These are phyloP conservation scores for Periglandula ipomoeae DNA, from an alignment of 2,329 filamentous ascomycete genomes.

Conservation along the genomic window DNA sequence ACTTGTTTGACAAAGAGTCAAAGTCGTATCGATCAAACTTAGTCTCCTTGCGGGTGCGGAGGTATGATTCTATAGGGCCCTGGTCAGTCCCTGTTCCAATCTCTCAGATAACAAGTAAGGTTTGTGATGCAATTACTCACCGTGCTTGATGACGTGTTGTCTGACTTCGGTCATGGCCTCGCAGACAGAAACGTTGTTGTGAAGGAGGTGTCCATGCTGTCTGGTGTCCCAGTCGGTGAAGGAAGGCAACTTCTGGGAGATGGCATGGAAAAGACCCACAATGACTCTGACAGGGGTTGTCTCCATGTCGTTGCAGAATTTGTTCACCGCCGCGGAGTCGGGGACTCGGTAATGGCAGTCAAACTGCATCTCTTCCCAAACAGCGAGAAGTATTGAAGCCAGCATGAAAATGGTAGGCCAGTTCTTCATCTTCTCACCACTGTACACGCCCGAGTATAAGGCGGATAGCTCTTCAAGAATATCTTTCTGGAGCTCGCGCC, in stretches of 20 bases:
- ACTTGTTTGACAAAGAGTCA: conserved; percentile 94
- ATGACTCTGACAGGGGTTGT: conserved; percentile 92
- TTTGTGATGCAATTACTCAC: conserved; percentile 51
- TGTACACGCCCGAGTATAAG: conserved; percentile 96
- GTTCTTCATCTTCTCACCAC: conserved; percentile 93
- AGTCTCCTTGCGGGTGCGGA: conserved; percentile 67
- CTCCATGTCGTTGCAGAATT: conserved; percentile 97
- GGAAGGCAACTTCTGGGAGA: conserved; percentile 88
- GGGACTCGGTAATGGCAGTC: conserved; percentile 94
- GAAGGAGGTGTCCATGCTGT: conserved; percentile 82
- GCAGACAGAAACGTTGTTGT: conserved; percentile 86
- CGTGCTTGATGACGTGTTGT: conserved; percentile 85
- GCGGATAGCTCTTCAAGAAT: conserved; percentile 87
- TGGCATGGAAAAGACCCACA: conserved; percentile 92
- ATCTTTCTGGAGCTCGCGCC: conserved; percentile 94
- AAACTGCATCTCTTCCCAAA: conserved; percentile 99
- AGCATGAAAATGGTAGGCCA: conserved; percentile 99
- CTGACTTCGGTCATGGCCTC: conserved; percentile 95
- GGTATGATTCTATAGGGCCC: conserved; percentile 63
- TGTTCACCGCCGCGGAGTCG: conserved; percentile 74
- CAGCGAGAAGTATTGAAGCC: conserved; percentile 81
- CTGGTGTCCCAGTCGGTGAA: conserved; percentile 91
- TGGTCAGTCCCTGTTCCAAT: conserved; percentile 15
- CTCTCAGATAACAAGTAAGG: no score
- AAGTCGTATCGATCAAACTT: conserved; percentile 90